These are phyloP conservation scores for Mycoemilia scoparia DNA, from an alignment of 192 early-diverging fungal genomes.

Conservation along the genomic window DNA sequence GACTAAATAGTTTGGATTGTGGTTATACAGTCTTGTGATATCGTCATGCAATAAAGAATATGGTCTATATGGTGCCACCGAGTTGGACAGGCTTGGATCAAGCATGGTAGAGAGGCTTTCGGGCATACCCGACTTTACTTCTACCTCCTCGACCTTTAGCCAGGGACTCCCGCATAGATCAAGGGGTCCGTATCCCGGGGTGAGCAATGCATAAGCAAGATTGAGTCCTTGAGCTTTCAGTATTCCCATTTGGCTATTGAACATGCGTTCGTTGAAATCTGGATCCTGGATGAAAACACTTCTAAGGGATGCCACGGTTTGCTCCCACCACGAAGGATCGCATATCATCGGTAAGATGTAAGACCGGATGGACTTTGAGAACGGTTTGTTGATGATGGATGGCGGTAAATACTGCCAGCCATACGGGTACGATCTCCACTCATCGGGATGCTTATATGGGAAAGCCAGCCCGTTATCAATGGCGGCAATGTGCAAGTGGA, in stretches of 20 bases:
- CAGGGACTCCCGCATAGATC: conserved; percentile 29
- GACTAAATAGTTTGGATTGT: too few species aligned
- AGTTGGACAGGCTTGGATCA: too few species aligned
- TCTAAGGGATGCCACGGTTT: conserved; percentile 47
- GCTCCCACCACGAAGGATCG: conserved; percentile 58
- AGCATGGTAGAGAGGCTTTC: too few species aligned
- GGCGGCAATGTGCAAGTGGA: conserved; percentile 59
- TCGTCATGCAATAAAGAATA: too few species aligned
- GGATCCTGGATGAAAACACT: conserved; percentile 48
- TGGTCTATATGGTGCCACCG: too few species aligned
- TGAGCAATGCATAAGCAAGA: conserved; percentile 48
- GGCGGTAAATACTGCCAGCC: conserved; percentile 69
- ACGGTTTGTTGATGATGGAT: conserved; percentile 37
- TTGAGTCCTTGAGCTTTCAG: conserved; percentile 78
- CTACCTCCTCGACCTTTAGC: conserved; percentile 29
- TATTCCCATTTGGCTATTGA: conserved; percentile 58
- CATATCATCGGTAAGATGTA: conserved; percentile 49
- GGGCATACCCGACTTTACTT: too few species aligned
- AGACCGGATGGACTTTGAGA: conserved; percentile 47
- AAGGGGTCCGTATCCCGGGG: conserved; percentile 30
- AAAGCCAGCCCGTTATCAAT: conserved; percentile 93
- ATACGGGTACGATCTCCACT: conserved; percentile 75
- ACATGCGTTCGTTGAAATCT: conserved; percentile 69
- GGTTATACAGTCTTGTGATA: too few species aligned
- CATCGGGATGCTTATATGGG: conserved; percentile 80